Base-by-base conservation (phyloP, 257 asterid species). In the Solanum chmielewskii region DNA sequence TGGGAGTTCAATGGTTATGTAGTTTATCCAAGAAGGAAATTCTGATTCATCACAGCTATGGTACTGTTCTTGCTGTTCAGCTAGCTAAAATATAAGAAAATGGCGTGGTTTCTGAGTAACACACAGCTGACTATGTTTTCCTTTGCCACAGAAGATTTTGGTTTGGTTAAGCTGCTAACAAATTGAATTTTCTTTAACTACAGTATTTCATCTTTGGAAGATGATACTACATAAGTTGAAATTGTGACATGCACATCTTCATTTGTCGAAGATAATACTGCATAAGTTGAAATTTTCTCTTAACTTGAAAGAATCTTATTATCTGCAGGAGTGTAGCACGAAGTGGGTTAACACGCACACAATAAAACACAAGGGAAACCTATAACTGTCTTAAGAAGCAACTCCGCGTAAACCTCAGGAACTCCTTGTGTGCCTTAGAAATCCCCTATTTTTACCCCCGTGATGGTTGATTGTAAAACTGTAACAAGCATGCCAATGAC, bases 321-420 rank as follows among this genome's bases (percentile, higher is more conserved):
- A 59, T 85, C 15, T 90, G 92, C 97, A 95, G 99, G 96, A 93
- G 89, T 88, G 88, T 92, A 76, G 59, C 96, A 83, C 92, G 97
- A 92, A 92, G 93, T 44, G 98, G 98, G 77, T 86, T 90, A 89
- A 92, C 95, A 39, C 98, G 98, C 90, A 87, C 97, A 68, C 98
- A 93, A 91, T 96, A 91, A 94, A 95, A 90, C 64, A 64, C 78
- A 18, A 41, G 66, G 66, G 66, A 59, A 52, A 20, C 66, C 66
- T 20, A 59, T 20, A 56, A 56, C 90, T 84, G 86, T 87, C 78
- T 86, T 81, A 90, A 86, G 89, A 89, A 89, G 87, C 87, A 59
- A 33, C 87, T 90, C 91, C 49, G 90, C 84, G 49, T 85, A 87
- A 89, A 83, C 70, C 35, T 89, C 84, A 87, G 88, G 88, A 29